phyloP scores from a whole-genome alignment of 352 stramenopile species.

The Vaucheria bursata region DNA sequence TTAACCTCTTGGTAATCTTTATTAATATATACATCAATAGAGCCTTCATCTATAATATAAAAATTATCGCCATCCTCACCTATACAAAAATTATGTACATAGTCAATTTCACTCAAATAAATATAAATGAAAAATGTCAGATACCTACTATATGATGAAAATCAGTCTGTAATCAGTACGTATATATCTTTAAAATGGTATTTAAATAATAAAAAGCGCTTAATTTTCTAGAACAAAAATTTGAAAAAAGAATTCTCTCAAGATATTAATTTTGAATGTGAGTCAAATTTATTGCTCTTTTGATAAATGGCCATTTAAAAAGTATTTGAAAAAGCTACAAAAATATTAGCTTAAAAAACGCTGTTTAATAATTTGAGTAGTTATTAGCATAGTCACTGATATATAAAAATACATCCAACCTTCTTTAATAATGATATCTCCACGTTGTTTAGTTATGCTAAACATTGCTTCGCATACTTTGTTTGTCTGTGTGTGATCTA shows the following conservation, averaged over 20 bases:
- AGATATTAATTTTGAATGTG: not conserved
- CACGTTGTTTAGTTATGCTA: constrained; percentile 51
- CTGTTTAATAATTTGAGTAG: too few relatives aligned
- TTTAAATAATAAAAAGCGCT: not conserved
- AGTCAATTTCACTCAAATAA: not conserved
- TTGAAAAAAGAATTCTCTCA: not conserved
- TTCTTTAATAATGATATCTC: constrained; percentile 82
- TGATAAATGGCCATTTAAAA: too few relatives aligned
- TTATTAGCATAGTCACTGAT: too few relatives aligned
- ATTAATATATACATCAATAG: constrained; percentile 64
- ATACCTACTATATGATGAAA: not conserved
- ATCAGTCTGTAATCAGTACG: too few relatives aligned
- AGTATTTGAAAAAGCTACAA: too few relatives aligned
- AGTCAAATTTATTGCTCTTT: too few relatives aligned
- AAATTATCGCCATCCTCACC: constrained; percentile 90
- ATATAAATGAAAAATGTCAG: not conserved
- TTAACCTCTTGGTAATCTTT: constrained; percentile 52
- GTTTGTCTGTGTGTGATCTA: constrained; percentile 51
- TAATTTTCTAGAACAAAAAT: not conserved
- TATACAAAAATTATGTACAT: not conserved
- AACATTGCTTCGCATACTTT: constrained; percentile 61
- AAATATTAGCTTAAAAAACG: too few relatives aligned
- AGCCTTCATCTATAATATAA: constrained; percentile 88
- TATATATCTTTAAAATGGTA: too few relatives aligned
- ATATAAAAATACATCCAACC: too few relatives aligned